Conservation (phyloP, 805 yeast species). For the Saturnispora sanitii region DNA sequence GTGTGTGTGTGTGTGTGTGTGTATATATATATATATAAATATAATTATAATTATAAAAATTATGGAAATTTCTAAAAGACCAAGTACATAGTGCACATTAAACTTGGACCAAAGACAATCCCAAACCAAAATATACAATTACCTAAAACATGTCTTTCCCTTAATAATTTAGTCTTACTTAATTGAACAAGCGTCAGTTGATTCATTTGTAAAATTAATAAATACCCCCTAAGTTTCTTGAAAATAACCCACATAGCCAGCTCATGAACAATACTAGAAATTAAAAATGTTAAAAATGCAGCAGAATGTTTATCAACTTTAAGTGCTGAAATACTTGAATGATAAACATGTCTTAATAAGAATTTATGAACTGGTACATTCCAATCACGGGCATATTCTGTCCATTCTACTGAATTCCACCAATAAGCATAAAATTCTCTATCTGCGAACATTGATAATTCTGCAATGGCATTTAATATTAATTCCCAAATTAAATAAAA, state of each 20-base stretch:
- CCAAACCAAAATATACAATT: slow-evolving; percentile 88
- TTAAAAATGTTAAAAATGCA: slow-evolving; percentile 63
- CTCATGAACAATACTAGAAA: slow-evolving; percentile 83
- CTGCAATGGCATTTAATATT: slow-evolving; percentile 83
- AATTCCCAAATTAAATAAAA: slow-evolving; percentile 95
- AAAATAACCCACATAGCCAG: slow-evolving; percentile 86
- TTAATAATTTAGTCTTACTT: slow-evolving; percentile 49
- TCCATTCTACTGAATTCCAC: slow-evolving; percentile 97
- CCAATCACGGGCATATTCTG: slow-evolving; percentile 89
- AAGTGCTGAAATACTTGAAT: slow-evolving; percentile 72
- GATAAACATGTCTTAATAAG: slow-evolving; percentile 86
- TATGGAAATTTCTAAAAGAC: slow-evolving; percentile 39
- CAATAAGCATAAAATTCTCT: slow-evolving; percentile 91
- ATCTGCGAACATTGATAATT: slow-evolving; percentile 77
- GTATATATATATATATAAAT: background rate
- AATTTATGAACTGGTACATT: slow-evolving; percentile 89
- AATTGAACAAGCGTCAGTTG: slow-evolving; percentile 74
- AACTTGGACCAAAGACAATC: slow-evolving; percentile 78
- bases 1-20: background rate
- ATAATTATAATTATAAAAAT: background rate
- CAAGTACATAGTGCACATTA: slow-evolving; percentile 76
- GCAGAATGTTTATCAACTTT: slow-evolving; percentile 58
- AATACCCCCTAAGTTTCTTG: slow-evolving; percentile 67
- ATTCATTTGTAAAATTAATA: slow-evolving; percentile 71
- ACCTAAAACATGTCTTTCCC: slow-evolving; percentile 51